These are phyloP conservation scores for Trypanosomatidae sp. DNA, from an alignment of 208 protist genomes.

Conservation along the genomic window DNA sequence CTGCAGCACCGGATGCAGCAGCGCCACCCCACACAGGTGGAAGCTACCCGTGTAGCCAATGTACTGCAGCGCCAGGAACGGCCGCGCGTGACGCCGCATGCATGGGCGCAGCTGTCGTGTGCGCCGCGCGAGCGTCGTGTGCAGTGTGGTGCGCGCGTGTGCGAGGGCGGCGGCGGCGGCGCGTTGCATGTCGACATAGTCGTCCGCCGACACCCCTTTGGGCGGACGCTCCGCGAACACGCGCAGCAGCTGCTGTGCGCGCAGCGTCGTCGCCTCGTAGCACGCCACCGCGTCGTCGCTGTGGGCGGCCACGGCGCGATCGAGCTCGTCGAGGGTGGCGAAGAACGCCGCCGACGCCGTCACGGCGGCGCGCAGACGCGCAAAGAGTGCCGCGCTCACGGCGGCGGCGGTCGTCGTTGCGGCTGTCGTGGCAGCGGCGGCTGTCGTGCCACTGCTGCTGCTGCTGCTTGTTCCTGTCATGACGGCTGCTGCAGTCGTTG, in stretches of 20 bases:
- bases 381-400: too few species aligned
- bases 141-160: slow-evolving; percentile 53
- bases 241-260: slow-evolving; percentile 66
- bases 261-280: slow-evolving; percentile 48
- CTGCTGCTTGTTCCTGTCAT: too few species aligned
- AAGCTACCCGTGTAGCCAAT: slow-evolving; percentile 56
- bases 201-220: slow-evolving; percentile 75
- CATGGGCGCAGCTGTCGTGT: slow-evolving; percentile 12
- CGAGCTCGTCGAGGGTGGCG: slow-evolving; percentile 25
- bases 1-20: slow-evolving; percentile 57
- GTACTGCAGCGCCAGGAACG: slow-evolving; percentile 46
- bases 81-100: slow-evolving; percentile 25
- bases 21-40: slow-evolving; percentile 22
- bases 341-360: slow-evolving; percentile 37
- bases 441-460: too few species aligned
- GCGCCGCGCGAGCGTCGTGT: slow-evolving; percentile 41
- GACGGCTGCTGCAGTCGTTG: too few species aligned
- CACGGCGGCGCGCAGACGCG: slow-evolving; percentile 16
- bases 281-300: slow-evolving; percentile 16
- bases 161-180: slow-evolving; percentile 58
- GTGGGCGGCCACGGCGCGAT: slow-evolving; percentile 62
- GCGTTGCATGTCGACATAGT: slow-evolving; percentile 71
- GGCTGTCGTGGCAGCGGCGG: too few species aligned
- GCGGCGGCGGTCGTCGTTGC: too few species aligned
- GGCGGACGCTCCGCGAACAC: slow-evolving; percentile 58